Conservation (phyloP, 2,329 filamentous ascomycete species). For the Aspergillus sp. region DNA sequence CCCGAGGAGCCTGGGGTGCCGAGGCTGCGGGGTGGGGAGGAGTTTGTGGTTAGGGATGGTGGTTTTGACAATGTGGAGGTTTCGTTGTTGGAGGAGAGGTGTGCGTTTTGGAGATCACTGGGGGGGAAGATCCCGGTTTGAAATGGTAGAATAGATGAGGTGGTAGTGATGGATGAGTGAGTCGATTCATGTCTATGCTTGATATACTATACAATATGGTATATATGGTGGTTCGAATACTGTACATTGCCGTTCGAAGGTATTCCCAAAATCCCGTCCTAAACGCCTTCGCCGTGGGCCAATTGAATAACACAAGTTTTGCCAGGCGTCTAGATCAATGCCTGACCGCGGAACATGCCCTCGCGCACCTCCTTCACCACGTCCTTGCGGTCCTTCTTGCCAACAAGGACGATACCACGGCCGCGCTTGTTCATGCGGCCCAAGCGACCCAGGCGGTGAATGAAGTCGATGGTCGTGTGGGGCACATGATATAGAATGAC, state of each 20-base stretch:
- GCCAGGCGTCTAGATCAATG: slow-evolving; percentile 57
- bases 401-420: slow-evolving; percentile 83
- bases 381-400: slow-evolving; percentile 83
- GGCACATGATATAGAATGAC: slow-evolving; percentile 97
- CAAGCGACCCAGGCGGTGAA: slow-evolving; percentile 87
- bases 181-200: slow-evolving; percentile 6
- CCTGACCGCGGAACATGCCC: slow-evolving; percentile 80
- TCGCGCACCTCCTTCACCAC: slow-evolving; percentile 88
- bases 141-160: neutral
- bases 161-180: neutral
- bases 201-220: slow-evolving; percentile 7
- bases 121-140: slow-evolving; percentile 48
- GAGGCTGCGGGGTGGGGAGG: slow-evolving; percentile 35
- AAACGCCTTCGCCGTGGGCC: too few species aligned
- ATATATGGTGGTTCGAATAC: slow-evolving; percentile 1
- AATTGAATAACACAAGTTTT: too few species aligned
- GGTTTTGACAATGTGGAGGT: slow-evolving; percentile 46
- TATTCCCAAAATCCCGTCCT: too few species aligned
- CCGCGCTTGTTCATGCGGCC: slow-evolving; percentile 91
- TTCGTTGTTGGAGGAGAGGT: slow-evolving; percentile 44
- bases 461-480: slow-evolving; percentile 96
- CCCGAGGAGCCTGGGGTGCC: slow-evolving; percentile 44
- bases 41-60: slow-evolving; percentile 51
- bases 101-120: slow-evolving; percentile 53
- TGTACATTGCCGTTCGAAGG: neutral